These are phyloP conservation scores for Cyberlindnera xylosilytica DNA, from an alignment of 805 yeast genomes.

Conservation along the genomic window DNA sequence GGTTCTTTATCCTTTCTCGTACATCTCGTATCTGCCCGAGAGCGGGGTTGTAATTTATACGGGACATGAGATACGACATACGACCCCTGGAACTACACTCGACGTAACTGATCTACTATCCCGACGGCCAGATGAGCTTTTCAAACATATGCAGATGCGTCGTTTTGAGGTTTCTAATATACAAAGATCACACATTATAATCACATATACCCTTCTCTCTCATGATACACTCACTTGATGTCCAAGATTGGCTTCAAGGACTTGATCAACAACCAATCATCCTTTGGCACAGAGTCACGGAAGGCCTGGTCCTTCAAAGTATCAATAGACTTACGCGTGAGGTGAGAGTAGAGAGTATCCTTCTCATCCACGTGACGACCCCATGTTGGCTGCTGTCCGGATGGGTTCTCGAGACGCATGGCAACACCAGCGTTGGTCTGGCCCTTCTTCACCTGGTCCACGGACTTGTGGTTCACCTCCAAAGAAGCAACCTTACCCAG, in stretches of 20 bases:
- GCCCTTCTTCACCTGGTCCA: conserved; percentile 81
- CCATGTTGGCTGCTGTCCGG: conserved; percentile 94
- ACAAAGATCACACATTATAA: no score
- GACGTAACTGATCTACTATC: no score
- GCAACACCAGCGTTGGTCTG: conserved; percentile 98
- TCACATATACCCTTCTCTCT: no score
- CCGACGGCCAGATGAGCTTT: no score
- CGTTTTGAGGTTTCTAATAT: no score
- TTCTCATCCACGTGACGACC: conserved; percentile 98
- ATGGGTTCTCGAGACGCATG: conserved; percentile 91
- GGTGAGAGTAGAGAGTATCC: conserved; percentile 86
- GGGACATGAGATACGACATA: no score
- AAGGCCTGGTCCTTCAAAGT: conserved; percentile 98
- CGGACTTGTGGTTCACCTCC: conserved; percentile 92
- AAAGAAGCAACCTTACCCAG: conserved; percentile 90
- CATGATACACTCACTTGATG: conserved; percentile 42
- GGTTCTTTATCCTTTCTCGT: no score
- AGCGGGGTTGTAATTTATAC: no score
- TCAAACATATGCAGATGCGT: no score
- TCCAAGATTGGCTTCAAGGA: conserved; percentile 86
- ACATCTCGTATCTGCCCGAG: no score
- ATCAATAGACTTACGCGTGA: conserved; percentile 87
- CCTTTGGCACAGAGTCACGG: conserved; percentile 89
- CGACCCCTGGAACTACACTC: no score
- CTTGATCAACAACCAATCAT: conserved; percentile 92